Conservation (phyloP, 345 rosid genomes). For the Boechera divaricarpa region DNA sequence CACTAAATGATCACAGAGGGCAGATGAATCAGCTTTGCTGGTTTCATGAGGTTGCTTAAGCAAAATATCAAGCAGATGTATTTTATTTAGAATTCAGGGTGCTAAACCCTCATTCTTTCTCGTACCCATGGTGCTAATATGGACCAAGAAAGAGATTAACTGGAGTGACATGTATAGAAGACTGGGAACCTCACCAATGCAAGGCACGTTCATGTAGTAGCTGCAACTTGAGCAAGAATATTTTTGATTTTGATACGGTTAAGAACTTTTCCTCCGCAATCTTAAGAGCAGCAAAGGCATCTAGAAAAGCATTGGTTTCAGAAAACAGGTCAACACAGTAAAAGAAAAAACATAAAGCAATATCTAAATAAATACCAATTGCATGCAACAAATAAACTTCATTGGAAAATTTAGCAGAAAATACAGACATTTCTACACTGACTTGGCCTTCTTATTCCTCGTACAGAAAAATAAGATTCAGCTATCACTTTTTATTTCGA, state of each 20-base stretch:
- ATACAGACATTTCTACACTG: slow-evolving; percentile 9
- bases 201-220: slow-evolving; percentile 88
- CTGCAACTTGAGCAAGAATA: slow-evolving; percentile 83
- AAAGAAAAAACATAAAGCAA: slow-evolving; percentile 15
- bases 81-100: not conserved
- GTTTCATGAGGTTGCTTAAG: slow-evolving; percentile 23
- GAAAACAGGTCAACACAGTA: slow-evolving; percentile 25
- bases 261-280: slow-evolving; percentile 78
- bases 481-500: not conserved
- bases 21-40: slow-evolving; percentile 12
- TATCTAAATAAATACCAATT: slow-evolving; percentile 13
- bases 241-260: slow-evolving; percentile 76
- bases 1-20: slow-evolving; percentile 19
- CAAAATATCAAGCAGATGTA: slow-evolving; percentile 7
- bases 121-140: slow-evolving; percentile 5
- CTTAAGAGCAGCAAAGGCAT: slow-evolving; percentile 90
- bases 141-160: slow-evolving; percentile 14
- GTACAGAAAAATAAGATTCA: slow-evolving; percentile 15
- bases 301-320: slow-evolving; percentile 48
- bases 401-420: slow-evolving; percentile 5
- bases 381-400: not conserved
- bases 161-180: slow-evolving; percentile 31
- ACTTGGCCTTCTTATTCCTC: slow-evolving; percentile 11
- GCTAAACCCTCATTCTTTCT: slow-evolving; percentile 17
- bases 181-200: slow-evolving; percentile 64